A percentile compares a stretch with the other conserved stretches of the same genome.
phyloP scores from a whole-genome alignment of 2,329 filamentous ascomycete species.

The Nothomitra cinnamomea region DNA sequence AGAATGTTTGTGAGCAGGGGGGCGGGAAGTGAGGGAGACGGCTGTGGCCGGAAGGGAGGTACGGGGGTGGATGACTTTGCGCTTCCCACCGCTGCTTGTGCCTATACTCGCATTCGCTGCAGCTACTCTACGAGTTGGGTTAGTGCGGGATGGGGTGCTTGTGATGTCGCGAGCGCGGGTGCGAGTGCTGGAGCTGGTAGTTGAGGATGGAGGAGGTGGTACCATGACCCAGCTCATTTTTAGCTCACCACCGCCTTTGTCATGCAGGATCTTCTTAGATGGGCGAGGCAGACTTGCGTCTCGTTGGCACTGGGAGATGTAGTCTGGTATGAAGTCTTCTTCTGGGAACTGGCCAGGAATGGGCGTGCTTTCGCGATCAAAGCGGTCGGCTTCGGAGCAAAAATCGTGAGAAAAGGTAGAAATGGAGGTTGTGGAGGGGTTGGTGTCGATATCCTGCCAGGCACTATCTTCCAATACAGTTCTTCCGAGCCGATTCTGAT shows the following conservation, averaged over 20 bases:
- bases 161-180: not conserved
- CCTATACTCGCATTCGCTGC: not conserved
- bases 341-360: conserved; percentile 38
- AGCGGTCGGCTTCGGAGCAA: conserved; percentile 5
- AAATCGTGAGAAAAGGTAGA: not conserved
- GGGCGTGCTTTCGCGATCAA: conserved; percentile 21
- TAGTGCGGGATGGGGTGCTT: not conserved
- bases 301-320: conserved; percentile 19
- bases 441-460: conserved; percentile 16
- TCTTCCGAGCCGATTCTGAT: not conserved
- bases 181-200: not conserved
- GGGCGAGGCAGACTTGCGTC: conserved; percentile 20
- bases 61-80: not conserved
- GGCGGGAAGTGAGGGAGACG: not conserved
- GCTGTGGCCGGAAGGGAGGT: not conserved
- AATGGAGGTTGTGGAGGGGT: conserved; percentile 3
- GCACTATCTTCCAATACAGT: conserved; percentile 11
- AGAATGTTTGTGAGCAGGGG: not conserved
- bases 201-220: conserved; percentile 9
- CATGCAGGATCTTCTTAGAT: conserved; percentile 30
- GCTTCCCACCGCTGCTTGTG: not conserved
- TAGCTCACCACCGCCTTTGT: conserved; percentile 36
- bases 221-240: conserved; percentile 58
- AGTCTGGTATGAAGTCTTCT: conserved; percentile 28
- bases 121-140: no score